Evolutionary conservation across 257 asterid species (phyloP).

Genomic region (Fraxinus cuspidata): DNA sequence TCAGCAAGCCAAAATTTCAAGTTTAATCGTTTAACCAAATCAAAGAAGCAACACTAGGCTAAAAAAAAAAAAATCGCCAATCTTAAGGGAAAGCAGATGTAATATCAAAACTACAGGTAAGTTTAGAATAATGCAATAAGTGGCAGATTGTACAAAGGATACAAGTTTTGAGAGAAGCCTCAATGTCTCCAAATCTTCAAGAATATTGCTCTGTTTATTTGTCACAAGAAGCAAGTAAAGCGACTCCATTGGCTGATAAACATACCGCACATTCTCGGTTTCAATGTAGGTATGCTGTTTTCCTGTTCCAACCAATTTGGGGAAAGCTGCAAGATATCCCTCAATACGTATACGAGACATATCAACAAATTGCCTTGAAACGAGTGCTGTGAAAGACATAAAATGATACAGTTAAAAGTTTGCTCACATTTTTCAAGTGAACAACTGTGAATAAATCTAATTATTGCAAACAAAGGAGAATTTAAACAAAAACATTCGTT

Average conservation of each 20-base stretch:
- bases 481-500: not conserved
- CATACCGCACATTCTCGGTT: conserved; percentile 94
- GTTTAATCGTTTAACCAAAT: conserved; percentile 12
- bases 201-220: conserved; percentile 92
- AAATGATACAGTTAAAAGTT: conserved; percentile 31
- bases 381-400: conserved; percentile 64
- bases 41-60: conserved; percentile 24
- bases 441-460: not conserved
- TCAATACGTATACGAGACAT: conserved; percentile 95
- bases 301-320: conserved; percentile 88
- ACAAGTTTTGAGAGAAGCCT: conserved; percentile 89
- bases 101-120: not conserved
- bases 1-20: not conserved
- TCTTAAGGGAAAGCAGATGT: conserved; percentile 17
- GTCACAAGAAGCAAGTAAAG: conserved; percentile 91
- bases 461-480: not conserved
- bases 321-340: conserved; percentile 96
- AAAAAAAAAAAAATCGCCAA: not conserved
- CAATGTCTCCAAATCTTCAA: conserved; percentile 87
- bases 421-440: not conserved
- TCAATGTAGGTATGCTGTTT: conserved; percentile 89
- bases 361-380: conserved; percentile 94
- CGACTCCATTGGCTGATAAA: conserved; percentile 88
- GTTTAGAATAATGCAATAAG: conserved; percentile 1
- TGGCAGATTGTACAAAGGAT: conserved; percentile 47